Percentiles rank a stretch among this genome's conserved stretches.
Evolutionary conservation across 2,329 filamentous ascomycete species (phyloP).

Genomic region (Monosporascus sp.): DNA sequence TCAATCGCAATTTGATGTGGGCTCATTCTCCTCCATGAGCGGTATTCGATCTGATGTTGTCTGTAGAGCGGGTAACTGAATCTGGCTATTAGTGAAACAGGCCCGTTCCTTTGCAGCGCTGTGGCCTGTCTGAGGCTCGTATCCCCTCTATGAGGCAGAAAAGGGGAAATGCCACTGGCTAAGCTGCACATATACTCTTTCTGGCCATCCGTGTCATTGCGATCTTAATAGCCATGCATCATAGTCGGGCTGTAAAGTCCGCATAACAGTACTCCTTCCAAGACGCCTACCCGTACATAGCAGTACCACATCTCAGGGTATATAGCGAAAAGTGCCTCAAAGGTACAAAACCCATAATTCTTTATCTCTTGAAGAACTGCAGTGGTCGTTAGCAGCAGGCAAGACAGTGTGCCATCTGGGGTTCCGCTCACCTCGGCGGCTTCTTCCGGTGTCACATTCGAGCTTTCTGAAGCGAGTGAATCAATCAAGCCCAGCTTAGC

Average conservation of each 20-base stretch:
- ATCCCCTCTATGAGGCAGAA: too few species aligned
- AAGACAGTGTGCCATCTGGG: neutral
- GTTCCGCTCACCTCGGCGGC: constrained; percentile 52
- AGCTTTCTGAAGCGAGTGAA: constrained; percentile 54
- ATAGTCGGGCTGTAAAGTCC: neutral
- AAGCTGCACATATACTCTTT: too few species aligned
- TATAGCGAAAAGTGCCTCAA: neutral
- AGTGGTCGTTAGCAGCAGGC: neutral
- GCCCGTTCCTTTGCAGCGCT: too few species aligned
- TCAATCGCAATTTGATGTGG: too few species aligned
- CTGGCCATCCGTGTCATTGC: too few species aligned
- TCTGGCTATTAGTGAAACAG: too few species aligned
- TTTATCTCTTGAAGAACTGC: neutral
- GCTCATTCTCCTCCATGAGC: too few species aligned
- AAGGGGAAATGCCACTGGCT: too few species aligned
- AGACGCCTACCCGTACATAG: neutral
- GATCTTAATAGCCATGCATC: neutral
- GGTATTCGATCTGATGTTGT: too few species aligned
- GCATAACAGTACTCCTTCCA: neutral
- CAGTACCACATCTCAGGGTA: neutral
- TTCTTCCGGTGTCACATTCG: constrained; percentile 63
- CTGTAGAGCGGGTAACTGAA: too few species aligned
- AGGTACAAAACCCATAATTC: neutral
- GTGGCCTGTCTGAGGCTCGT: too few species aligned
- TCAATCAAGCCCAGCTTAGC: constrained; percentile 70